Conservation (phyloP, 108 stramenopile genomes). For the Stephanodiscus minutulus region DNA sequence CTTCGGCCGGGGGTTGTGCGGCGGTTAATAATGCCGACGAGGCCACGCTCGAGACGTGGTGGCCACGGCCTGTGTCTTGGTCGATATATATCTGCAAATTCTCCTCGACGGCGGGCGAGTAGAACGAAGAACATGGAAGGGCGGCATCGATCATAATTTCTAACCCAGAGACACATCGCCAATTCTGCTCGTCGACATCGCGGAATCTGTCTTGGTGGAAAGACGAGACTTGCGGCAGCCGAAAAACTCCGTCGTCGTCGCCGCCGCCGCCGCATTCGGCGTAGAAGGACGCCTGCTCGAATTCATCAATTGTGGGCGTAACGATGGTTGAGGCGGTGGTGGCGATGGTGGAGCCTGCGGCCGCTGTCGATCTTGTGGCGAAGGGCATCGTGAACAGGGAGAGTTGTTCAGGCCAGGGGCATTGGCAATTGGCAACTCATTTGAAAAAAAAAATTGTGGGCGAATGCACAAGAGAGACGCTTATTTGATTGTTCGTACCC, state of each 20-base stretch:
- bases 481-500: not conserved
- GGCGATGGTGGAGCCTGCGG: slow-evolving; percentile 11
- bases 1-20: not conserved
- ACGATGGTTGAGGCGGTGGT: slow-evolving; percentile 22
- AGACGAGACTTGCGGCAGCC: not conserved
- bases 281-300: slow-evolving; percentile 22
- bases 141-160: slow-evolving; percentile 5
- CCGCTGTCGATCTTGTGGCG: not conserved
- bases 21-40: slow-evolving; percentile 10
- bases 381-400: not conserved
- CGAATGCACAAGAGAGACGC: not conserved
- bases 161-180: not conserved
- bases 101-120: slow-evolving; percentile 1
- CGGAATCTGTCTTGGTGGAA: not conserved
- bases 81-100: not conserved
- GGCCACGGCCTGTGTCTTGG: not conserved
- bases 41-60: not conserved
- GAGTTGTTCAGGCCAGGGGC: not conserved
- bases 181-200: not conserved
- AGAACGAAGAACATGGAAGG: slow-evolving; percentile 6
- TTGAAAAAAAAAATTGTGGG: not conserved
- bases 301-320: slow-evolving; percentile 41
- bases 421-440: not conserved
- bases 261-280: not conserved
- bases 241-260: not conserved